phyloP scores from a whole-genome alignment of 352 stramenopile genomes.

The Globisporangium carolinianum region DNA sequence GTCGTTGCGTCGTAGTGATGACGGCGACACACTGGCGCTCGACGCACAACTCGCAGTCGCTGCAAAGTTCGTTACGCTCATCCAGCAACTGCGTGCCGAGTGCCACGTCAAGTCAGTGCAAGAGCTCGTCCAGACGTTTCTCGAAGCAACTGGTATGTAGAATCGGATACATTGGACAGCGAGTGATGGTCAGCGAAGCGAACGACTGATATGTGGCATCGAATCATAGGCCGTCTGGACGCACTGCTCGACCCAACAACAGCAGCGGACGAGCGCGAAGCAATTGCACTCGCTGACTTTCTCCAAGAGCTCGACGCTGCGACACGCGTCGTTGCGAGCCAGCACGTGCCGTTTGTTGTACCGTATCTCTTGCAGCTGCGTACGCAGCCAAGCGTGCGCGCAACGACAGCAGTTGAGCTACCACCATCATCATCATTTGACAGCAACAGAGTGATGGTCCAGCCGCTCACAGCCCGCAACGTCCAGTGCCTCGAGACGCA shows the following conservation, averaged over 20 bases:
- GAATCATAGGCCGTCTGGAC: slow-evolving; percentile 22
- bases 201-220: neutral
- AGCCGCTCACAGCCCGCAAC: slow-evolving; percentile 35
- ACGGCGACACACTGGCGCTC: neutral
- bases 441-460: slow-evolving; percentile 27
- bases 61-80: slow-evolving; percentile 28
- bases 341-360: slow-evolving; percentile 56
- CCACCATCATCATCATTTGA: neutral
- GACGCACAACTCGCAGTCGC: slow-evolving; percentile 2
- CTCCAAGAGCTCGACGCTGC: slow-evolving; percentile 52
- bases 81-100: slow-evolving; percentile 31
- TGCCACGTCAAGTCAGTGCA: slow-evolving; percentile 46
- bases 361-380: slow-evolving; percentile 66
- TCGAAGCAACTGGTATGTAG: slow-evolving; percentile 31
- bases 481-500: slow-evolving; percentile 28
- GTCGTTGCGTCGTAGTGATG: slow-evolving; percentile 6
- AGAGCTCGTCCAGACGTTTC: slow-evolving; percentile 57
- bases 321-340: slow-evolving; percentile 48
- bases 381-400: slow-evolving; percentile 13
- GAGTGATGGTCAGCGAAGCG: neutral
- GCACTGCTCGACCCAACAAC: slow-evolving; percentile 41
- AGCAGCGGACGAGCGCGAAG: slow-evolving; percentile 39
- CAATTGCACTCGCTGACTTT: slow-evolving; percentile 59
- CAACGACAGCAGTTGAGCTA: too few species aligned
- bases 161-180: too few species aligned